Base-by-base conservation (phyloP, 805 yeast species). In the Saccharomycopsis schoenii region DNA sequence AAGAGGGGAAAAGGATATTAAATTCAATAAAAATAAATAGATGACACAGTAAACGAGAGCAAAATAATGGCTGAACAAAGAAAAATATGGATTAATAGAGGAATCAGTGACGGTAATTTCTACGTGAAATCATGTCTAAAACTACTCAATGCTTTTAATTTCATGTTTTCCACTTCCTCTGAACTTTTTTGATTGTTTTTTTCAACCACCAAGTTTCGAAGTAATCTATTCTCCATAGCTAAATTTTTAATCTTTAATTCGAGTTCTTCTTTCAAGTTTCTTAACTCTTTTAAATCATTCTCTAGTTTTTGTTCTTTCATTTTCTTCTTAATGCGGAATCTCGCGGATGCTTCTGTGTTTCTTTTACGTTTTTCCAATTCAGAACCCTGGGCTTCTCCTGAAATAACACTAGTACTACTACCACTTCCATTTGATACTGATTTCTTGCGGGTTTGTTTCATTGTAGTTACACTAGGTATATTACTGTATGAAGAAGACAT, bases 341-440 rank as follows among this genome's bases (percentile, higher is more conserved):
- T 79, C 3, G 97, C 97, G 21, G 93, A 84, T 1, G 99, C 98
- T 1, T 94, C 97, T 0, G 97, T 91, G 74, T 91, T 92, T 67
- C 96, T 81, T 65, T 87, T 83, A 64, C 96, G 81, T 74, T 89
- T 93, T 68, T 88, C 94, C 55, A 78, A 80, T 62, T 82, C 84
- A 24, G 80, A 76, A 29, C 71, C 60, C 10, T 58, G 57, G 65
- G 15, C 57, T 15, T 52, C 57, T 1, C 34, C 52, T 12, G 34
- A 21, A 21, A 17, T 21, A 47, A 10, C 8, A 47, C 25, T 47
- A 25, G 52, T 47, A 47, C 25, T 24, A 47, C n/a, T 21, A 24
- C 36, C 25, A 25, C 34, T 47, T 47, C 34, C 52, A 24, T 47
- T 47, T 21, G 52, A 24, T 6, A 47, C 52, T 2, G 52, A 24